Base-by-base conservation (phyloP, 768 basidiomycete genomes). In the Lactarius pseudohatsudake region DNA sequence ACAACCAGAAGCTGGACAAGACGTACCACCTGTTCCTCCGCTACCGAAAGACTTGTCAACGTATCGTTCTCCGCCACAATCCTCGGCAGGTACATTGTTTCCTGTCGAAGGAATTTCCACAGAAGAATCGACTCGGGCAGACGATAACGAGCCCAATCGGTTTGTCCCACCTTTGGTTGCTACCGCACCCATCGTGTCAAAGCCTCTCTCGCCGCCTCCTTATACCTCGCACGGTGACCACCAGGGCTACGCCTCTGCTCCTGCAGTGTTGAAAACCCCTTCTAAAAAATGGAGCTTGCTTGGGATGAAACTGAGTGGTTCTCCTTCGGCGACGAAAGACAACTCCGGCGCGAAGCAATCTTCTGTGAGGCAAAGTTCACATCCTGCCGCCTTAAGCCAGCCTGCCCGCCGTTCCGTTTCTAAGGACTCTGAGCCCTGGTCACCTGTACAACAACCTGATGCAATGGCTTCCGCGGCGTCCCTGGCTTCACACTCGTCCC, bases 201-300 rank as follows among this genome's bases (percentile, higher is more conserved):
- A 75, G 61, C 64, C 74, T 4, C 70, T 73, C n/a, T 72, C 73
- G 18, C 71, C 75, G 16, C 68, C 74, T n/a, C 72, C 72, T 32
- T 55, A 69, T 55, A 72, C 71, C 7, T 69, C 72, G 26, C 70
- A 66, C 18, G 34, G 63, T 38, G 64, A 72, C 36, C 38, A 59
- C 1, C 73, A 74, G 70, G 73, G 80, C 78, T 75, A 73, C 64
- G 82, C 85, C 64, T 77, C 82, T 63, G 70, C 73, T 16, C 81
- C 86, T 47, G 73, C 79, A 18, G 79, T 82, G 53, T 79, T 82
- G 60, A 91, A 91, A 79, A 90, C 91, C 3, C 92, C 93, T 40
- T 92, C 91, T n/a, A 95, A 94, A 84, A 96, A 96, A 77, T 96
- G 94, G 94, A 95, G 93, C 74, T 91, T 96, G 28, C 79, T 95